phyloP scores from a whole-genome alignment of 352 stramenopile species.

The Saprolegnia diclina region DNA sequence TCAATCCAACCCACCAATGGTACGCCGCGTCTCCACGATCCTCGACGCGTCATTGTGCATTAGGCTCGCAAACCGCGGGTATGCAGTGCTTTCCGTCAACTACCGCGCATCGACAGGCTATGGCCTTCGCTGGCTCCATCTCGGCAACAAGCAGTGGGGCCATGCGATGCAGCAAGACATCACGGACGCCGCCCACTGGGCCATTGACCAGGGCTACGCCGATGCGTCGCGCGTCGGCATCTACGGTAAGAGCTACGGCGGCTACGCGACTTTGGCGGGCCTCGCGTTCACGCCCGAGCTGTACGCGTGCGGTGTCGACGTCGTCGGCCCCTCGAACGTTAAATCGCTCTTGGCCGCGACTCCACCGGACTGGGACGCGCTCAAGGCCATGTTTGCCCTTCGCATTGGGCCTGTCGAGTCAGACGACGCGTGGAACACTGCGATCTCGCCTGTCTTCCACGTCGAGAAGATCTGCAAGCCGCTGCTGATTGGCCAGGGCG shows the following conservation, averaged over 20 bases:
- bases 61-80: slow-evolving; percentile 39
- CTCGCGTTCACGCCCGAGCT: slow-evolving; percentile 74
- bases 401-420: slow-evolving; percentile 40
- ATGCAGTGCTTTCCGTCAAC: slow-evolving; percentile 47
- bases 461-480: slow-evolving; percentile 68
- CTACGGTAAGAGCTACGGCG: slow-evolving; percentile 67
- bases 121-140: slow-evolving; percentile 62
- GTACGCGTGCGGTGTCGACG: slow-evolving; percentile 71
- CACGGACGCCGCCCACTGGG: slow-evolving; percentile 50
- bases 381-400: slow-evolving; percentile 40
- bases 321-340: slow-evolving; percentile 51
- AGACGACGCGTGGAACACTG: slow-evolving; percentile 36
- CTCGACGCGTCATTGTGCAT: background rate
- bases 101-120: slow-evolving; percentile 64
- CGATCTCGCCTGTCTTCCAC: slow-evolving; percentile 65
- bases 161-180: slow-evolving; percentile 45
- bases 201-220: slow-evolving; percentile 49
- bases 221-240: slow-evolving; percentile 41
- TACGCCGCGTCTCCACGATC: background rate
- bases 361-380: slow-evolving; percentile 38
- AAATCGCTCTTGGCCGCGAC: slow-evolving; percentile 43
- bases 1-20: slow-evolving; percentile 36
- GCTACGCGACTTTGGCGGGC: slow-evolving; percentile 59
- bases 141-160: slow-evolving; percentile 41
- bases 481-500: slow-evolving; percentile 72